Base-by-base conservation (phyloP, 2,329 filamentous ascomycete genomes). In the Trichoderma sp. region DNA sequence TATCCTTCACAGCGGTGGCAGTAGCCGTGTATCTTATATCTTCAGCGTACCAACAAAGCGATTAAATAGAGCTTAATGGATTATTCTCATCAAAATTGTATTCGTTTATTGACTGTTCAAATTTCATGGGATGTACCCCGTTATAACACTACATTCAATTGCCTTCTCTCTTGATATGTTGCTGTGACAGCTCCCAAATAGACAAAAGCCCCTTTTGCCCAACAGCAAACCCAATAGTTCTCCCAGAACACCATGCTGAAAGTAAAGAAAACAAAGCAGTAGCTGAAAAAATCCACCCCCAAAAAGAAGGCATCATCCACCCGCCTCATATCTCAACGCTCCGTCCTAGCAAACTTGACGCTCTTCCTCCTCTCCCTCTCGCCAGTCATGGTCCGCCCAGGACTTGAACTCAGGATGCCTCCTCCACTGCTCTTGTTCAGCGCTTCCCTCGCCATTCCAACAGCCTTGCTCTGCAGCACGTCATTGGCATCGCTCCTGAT, bases 351-450 rank as follows among this genome's bases (percentile, higher is more conserved):
- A 82, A 92, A 91, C 84, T 92, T 92, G 79, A 92, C 91, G 77
- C 90, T 92, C 86, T 91, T 92, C 80, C 90, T 86, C 77, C 89
- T 85, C 80, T 91, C 90, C 75, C 89, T 82, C 64, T 89, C 87
- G 1, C 80, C 81, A 2, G 81, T 81, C 31, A 78, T 82, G 4
- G 81, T 79, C 72, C 84, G 79, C 1, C 86, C 87, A 1, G 88
- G 88, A 72, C 88, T 90, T 0, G 87, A 88, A 77, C 88, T 88
- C 4, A 90, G 78, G 2, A 89, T 86, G 0, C 82, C 81, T 14
- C 72, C 73, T 16, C 73, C 73, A 18, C 81, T 62, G 31, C 79
- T 77, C 64, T 81, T 83, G 63, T 84, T 84, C 16, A 91, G 82
- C 2, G 87, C 84, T 78, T 91, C 90, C 2, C 90, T 84, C 6